Percentiles rank a stretch among this genome's conserved stretches.
Evolutionary conservation across 257 asterid species (phyloP).

Genomic region (Petunia secreta): DNA sequence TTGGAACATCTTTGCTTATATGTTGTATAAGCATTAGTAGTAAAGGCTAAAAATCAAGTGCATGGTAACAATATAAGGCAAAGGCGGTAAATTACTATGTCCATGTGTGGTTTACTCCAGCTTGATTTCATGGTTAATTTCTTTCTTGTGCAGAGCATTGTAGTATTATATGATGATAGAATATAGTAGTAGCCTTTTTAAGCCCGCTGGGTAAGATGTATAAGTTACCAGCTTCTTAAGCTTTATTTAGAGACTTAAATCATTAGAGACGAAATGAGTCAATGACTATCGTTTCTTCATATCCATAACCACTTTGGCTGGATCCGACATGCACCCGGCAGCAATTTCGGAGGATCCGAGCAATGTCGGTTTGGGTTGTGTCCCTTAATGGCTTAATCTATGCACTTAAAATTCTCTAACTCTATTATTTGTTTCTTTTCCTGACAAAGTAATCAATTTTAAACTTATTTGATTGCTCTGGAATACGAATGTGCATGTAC

Average conservation of each 20-base stretch:
- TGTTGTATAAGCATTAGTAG: background rate
- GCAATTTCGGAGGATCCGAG: background rate
- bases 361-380: background rate
- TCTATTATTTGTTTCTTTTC: background rate
- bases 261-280: too few species aligned
- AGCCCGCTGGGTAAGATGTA: too few species aligned
- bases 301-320: background rate
- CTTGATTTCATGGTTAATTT: constrained; percentile 3
- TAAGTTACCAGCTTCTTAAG: too few species aligned
- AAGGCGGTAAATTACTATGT: background rate
- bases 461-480: background rate
- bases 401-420: background rate
- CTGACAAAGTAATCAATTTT: background rate
- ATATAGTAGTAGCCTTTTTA: too few species aligned
- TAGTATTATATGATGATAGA: too few species aligned
- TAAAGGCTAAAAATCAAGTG: background rate
- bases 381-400: background rate
- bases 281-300: background rate
- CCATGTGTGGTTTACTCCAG: background rate
- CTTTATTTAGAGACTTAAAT: too few species aligned
- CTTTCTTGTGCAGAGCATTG: too few species aligned
- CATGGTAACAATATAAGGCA: background rate
- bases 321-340: background rate
- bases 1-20: background rate
- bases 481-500: background rate